Percentiles rank a stretch among this genome's conserved stretches.
phyloP scores from a whole-genome alignment of 139 green algal genomes.

The Mesotaenium endlicherianum region DNA sequence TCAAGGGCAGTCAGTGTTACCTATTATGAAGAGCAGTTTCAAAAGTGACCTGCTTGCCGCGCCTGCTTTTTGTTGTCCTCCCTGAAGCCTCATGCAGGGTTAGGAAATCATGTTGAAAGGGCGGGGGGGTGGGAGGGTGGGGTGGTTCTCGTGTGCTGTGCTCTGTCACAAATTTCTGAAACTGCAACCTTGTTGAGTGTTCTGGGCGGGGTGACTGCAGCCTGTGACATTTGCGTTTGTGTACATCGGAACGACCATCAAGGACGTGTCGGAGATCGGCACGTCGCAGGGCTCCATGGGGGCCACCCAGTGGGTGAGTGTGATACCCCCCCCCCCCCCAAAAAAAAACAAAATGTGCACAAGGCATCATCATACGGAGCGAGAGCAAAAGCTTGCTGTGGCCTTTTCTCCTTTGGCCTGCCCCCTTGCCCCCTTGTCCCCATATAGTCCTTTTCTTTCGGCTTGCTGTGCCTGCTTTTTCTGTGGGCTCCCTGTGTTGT shows the following conservation, averaged over 20 bases:
- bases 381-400: background rate
- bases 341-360: no score
- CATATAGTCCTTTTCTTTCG: background rate
- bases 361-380: background rate
- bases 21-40: no score
- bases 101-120: no score
- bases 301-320: constrained; percentile 23
- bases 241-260: constrained; percentile 45
- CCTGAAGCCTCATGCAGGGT: no score
- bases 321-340: background rate
- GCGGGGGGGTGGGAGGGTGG: no score
- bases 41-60: no score
- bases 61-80: no score
- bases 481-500: background rate
- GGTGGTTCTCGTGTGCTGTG: no score
- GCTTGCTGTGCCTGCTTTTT: background rate
- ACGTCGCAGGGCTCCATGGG: background rate
- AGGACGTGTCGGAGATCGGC: constrained; percentile 39
- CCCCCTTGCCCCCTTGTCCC: background rate
- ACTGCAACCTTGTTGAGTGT: constrained; percentile 1
- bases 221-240: constrained; percentile 40
- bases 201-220: background rate
- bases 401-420: background rate
- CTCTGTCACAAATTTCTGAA: no score
- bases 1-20: no score